phyloP scores from a whole-genome alignment of 1,284 basidiomycete genomes.

The Xerocomus minutiporus region DNA sequence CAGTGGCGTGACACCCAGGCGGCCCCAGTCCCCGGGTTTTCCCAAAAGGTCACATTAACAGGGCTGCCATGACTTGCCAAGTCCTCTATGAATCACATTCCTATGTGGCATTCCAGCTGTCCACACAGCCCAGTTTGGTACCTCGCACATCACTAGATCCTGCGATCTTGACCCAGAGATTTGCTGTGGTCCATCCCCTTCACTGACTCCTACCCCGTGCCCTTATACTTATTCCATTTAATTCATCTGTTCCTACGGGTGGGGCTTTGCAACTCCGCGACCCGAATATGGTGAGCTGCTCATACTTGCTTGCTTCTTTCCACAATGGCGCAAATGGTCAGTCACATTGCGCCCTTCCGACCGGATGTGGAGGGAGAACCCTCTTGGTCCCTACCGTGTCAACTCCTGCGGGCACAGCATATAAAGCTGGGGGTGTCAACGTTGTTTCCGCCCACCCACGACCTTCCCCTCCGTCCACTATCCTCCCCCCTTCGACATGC shows the following conservation, averaged over 20 bases:
- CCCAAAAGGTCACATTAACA: constrained; percentile 1
- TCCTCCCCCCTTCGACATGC: constrained; percentile 5
- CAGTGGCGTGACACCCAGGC: constrained; percentile 20
- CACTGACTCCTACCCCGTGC: constrained; percentile 9
- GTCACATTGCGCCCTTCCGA: constrained; percentile 23
- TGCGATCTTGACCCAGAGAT: not conserved
- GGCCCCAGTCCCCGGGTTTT: not conserved
- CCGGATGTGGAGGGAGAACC: constrained; percentile 21
- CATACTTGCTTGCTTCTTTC: constrained; percentile 23
- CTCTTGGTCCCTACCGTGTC: constrained; percentile 14
- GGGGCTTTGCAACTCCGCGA: constrained; percentile 30
- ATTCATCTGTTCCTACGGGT: constrained; percentile 1
- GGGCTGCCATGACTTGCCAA: not conserved
- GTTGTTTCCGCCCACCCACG: not conserved
- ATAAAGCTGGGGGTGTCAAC: constrained; percentile 16
- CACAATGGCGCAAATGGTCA: constrained; percentile 22
- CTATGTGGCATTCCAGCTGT: constrained; percentile 8
- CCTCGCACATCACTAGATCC: constrained; percentile 12
- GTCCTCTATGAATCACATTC: not conserved
- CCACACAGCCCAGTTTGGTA: constrained; percentile 11
- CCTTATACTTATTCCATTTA: constrained; percentile 4
- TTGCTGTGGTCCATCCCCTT: constrained; percentile 2
- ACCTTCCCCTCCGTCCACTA: not conserved
- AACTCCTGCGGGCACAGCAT: constrained; percentile 18
- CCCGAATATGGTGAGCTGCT: constrained; percentile 25